These are phyloP conservation scores for Cymodocea nodosa DNA, from an alignment of 116 monocot species.

Conservation along the genomic window DNA sequence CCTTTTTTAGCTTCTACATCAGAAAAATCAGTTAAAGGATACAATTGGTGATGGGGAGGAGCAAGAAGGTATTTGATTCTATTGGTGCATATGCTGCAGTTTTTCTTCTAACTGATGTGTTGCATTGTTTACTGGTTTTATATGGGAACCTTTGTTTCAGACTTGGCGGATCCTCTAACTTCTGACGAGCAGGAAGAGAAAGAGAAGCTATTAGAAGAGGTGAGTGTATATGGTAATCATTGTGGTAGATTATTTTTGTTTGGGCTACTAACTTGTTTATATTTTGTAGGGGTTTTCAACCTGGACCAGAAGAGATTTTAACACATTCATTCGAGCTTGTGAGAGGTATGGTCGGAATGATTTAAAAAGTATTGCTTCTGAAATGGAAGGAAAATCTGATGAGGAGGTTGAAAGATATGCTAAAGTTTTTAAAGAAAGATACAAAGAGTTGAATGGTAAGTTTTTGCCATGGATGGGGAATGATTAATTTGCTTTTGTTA, in stretches of 20 bases:
- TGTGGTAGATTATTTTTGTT: background rate
- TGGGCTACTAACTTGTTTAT: conserved; percentile 1
- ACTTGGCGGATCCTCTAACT: conserved; percentile 64
- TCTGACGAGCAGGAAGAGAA: conserved; percentile 90
- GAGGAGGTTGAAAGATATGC: conserved; percentile 94
- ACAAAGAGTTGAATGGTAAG: conserved; percentile 89
- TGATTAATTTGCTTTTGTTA: background rate
- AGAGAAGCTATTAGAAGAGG: conserved; percentile 83
- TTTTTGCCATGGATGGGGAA: background rate
- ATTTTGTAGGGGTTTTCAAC: conserved; percentile 76
- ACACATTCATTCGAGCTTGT: conserved; percentile 88
- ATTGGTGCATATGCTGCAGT: background rate
- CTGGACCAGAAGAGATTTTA: conserved; percentile 96
- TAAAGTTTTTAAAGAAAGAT: conserved; percentile 82
- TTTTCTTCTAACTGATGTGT: background rate
- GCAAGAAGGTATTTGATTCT: conserved; percentile 35
- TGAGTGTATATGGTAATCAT: conserved; percentile 8
- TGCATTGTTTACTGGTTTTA: background rate
- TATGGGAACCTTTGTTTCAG: conserved; percentile 16
- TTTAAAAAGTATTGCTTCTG: conserved; percentile 80
- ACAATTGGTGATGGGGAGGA: conserved; percentile 80
- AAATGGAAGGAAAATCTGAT: conserved; percentile 90
- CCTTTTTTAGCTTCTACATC: conserved; percentile 46
- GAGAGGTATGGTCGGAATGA: conserved; percentile 94
- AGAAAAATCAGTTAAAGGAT: conserved; percentile 67